Conservation (phyloP, 331 rosid genomes). For the Malus hybrid region DNA sequence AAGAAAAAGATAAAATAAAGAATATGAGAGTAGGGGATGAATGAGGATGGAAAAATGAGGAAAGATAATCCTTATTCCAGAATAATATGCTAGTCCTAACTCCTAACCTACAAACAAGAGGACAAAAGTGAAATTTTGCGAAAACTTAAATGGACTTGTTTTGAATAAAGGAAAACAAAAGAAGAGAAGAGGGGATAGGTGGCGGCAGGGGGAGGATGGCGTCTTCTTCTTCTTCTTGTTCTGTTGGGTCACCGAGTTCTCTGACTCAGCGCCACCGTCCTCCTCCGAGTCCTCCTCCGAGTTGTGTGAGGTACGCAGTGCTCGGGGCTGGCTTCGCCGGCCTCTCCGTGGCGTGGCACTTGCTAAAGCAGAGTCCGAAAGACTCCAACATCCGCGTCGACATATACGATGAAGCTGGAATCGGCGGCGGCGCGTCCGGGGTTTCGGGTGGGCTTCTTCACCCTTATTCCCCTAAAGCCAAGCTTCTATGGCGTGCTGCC, state of each 20-base stretch:
- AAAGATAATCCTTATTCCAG: fast-evolving
- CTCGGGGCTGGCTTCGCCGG: conserved; percentile 99
- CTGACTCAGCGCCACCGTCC: background rate
- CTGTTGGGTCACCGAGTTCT: background rate
- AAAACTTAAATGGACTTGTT: too few relatives aligned
- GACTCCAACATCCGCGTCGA: conserved; percentile 50
- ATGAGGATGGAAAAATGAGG: too few relatives aligned
- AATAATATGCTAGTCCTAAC: too few relatives aligned
- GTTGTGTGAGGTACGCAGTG: conserved; percentile 51
- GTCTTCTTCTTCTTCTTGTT: background rate
- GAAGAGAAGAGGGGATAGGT: background rate
- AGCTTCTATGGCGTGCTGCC: conserved; percentile 75
- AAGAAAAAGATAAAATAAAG: too few relatives aligned
- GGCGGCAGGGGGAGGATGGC: background rate
- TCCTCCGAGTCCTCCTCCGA: background rate
- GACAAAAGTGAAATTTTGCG: too few relatives aligned
- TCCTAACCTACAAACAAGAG: too few relatives aligned
- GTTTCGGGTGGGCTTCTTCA: conserved; percentile 90
- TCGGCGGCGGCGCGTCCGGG: conserved; percentile 95
- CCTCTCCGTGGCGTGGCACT: conserved; percentile 77
- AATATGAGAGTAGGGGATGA: too few relatives aligned
- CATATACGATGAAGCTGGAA: conserved; percentile 73
- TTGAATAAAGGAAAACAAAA: background rate
- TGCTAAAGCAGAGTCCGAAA: conserved; percentile 61
- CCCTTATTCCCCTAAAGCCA: conserved; percentile 93